Percentiles rank a stretch among this genome's conserved stretches.
Conservation (phyloP, 306 rosid genomes). For the Fagus crenata region DNA sequence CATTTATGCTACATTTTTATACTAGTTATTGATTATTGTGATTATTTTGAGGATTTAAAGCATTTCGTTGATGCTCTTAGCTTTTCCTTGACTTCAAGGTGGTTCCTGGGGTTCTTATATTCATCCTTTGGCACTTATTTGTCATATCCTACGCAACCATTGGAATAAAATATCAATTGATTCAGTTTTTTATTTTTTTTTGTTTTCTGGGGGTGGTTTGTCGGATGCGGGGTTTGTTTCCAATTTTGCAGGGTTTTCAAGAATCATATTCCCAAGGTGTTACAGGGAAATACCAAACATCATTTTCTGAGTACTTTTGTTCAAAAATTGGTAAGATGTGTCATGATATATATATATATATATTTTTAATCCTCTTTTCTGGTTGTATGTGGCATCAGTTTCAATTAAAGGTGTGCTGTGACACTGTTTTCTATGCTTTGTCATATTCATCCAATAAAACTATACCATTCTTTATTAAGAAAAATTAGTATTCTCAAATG, state of each 20-base stretch:
- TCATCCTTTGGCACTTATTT: not conserved
- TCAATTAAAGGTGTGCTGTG: not conserved
- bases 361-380: not conserved
- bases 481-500: not conserved
- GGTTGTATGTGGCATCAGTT: not conserved
- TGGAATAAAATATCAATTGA: not conserved
- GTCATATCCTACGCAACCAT: not conserved
- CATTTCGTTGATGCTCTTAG: not conserved
- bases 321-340: slow-evolving; percentile 65
- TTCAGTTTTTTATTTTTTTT: slow-evolving; percentile 5
- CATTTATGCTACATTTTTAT: not conserved
- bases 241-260: slow-evolving; percentile 72
- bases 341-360: not conserved
- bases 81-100: slow-evolving; percentile 2
- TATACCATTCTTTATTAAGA: not conserved
- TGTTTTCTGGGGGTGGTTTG: slow-evolving; percentile 10
- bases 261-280: slow-evolving; percentile 66
- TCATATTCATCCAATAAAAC: not conserved
- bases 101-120: not conserved
- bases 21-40: not conserved
- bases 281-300: slow-evolving; percentile 55
- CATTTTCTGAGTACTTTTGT: slow-evolving; percentile 41
- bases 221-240: slow-evolving; percentile 5
- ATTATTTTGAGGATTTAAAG: not conserved
- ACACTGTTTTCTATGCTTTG: not conserved